Base-by-base conservation (phyloP, 1,284 basidiomycete genomes). In the Ganoderma lingzhi region DNA sequence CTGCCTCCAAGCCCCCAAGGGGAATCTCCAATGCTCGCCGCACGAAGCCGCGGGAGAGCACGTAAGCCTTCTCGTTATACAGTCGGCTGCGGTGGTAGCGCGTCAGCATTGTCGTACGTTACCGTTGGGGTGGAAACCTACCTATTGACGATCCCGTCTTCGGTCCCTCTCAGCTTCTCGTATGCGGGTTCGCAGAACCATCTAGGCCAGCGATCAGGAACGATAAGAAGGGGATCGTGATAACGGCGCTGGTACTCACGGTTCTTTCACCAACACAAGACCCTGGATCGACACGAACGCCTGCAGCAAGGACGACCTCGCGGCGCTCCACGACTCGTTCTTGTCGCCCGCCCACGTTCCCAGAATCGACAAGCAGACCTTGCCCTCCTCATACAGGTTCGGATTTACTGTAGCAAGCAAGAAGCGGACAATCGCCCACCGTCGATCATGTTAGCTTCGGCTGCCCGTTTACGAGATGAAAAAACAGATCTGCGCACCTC, bases 371-470 rank as follows among this genome's bases (percentile, higher is more conserved):
- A 98, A 80, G 77, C 96, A 98, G 51, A 98, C 96, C 80, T 97
- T 97, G 58, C 96, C 96, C 75, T 98, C 96, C 78, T 97, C 96
- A 76, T 98, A 98, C 62, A 98, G 82, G 80, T 98, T 98, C 35
- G 92, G 91, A 77, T 93, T 93, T n/a, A 93, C 91, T 92, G 69
- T 4, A 56, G 56, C 4, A 23, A 41, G 23, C n/a, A 61, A 59
- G 44, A 3, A 45, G 44, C 42, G 23, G 19, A 17, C 42, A 2
- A 17, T 44, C 17, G 15, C 14, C 56, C 12, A n/a, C 35, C 51
- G 28, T 44, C 37, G 2, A 60, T 42, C 23, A 32, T 62, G 45
- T 62, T 44, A 61, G 51, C 37, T 63, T 65, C 19, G 48, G 58
- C 56, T n/a, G 23, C 23, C 23, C 23, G 23, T 23, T 23, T 23